phyloP scores from a whole-genome alignment of 2,329 filamentous ascomycete species.

The Botrytis paeoniae region DNA sequence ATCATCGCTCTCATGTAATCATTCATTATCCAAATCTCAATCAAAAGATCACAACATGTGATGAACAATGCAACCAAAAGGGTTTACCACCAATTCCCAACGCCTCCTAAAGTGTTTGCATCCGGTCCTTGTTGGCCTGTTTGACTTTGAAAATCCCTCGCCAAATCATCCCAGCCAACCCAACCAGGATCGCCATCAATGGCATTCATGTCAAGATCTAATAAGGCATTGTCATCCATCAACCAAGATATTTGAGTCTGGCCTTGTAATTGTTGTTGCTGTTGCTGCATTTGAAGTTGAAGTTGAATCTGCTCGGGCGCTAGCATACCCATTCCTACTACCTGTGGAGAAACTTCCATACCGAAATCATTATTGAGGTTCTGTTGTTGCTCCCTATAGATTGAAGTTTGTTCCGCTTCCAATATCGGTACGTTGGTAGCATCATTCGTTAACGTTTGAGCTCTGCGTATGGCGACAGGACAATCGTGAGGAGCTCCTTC shows the following conservation, averaged over 20 bases:
- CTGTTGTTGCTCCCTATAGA: not conserved
- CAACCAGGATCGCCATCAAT: slow-evolving; percentile 35
- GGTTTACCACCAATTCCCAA: slow-evolving; percentile 34
- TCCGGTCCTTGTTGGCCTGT: slow-evolving; percentile 20
- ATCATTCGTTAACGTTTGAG: not conserved
- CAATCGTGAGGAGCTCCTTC: slow-evolving; percentile 11
- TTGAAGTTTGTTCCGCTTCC: not conserved
- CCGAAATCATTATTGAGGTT: not conserved
- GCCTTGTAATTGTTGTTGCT: slow-evolving; percentile 22
- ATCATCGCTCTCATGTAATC: not conserved
- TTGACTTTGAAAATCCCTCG: slow-evolving; percentile 37
- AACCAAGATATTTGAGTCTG: slow-evolving; percentile 25
- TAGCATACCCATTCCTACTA: slow-evolving; percentile 29
- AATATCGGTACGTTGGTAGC: not conserved
- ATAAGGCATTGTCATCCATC: slow-evolving; percentile 31
- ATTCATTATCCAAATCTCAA: not conserved
- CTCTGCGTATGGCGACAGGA: not conserved
- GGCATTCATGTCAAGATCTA: slow-evolving; percentile 35
- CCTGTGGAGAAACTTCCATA: slow-evolving; percentile 26
- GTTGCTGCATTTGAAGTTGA: slow-evolving; percentile 29
- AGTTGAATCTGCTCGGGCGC: slow-evolving; percentile 30
- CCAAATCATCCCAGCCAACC: slow-evolving; percentile 40
- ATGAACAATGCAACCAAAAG: not conserved
- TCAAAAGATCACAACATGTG: not conserved
- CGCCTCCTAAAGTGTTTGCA: slow-evolving; percentile 27